Evolutionary conservation across 768 basidiomycete species (phyloP).

Genomic region (Mycena pura): DNA sequence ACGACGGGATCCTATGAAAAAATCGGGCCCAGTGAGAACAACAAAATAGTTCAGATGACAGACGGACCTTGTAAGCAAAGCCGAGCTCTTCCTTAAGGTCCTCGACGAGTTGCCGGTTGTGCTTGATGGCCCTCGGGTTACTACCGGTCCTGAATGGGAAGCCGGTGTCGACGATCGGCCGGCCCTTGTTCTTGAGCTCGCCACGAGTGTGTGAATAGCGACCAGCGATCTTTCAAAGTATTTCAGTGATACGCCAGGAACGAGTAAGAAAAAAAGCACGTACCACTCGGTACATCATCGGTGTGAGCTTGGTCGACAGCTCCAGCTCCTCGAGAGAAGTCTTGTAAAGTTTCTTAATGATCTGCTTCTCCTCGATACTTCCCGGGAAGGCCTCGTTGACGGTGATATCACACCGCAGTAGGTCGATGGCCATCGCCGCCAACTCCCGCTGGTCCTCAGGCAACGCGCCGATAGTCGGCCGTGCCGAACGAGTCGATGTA

Average conservation of each 20-base stretch:
- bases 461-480: not conserved
- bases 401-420: too few species aligned
- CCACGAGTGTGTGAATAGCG: constrained; percentile 29
- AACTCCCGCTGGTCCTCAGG: not conserved
- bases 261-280: not conserved
- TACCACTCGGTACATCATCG: constrained; percentile 19
- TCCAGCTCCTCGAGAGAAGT: not conserved
- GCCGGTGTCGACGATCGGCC: constrained; percentile 20
- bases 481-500: not conserved
- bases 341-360: constrained; percentile 5
- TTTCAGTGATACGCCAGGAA: not conserved
- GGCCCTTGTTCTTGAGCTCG: constrained; percentile 30
- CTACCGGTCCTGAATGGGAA: constrained; percentile 23
- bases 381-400: too few species aligned
- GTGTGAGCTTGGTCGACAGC: not conserved
- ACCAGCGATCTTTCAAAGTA: constrained; percentile 19
- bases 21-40: constrained; percentile 13
- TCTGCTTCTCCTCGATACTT: not conserved
- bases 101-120: constrained; percentile 8
- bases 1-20: not conserved
- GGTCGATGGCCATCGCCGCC: too few species aligned
- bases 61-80: not conserved
- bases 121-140: constrained; percentile 19
- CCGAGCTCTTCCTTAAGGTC: constrained; percentile 18
- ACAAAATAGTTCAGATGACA: not conserved